Percentiles rank a stretch among this genome's conserved stretches.
phyloP scores from a whole-genome alignment of 306 rosid species.

The Prunus campanulata region DNA sequence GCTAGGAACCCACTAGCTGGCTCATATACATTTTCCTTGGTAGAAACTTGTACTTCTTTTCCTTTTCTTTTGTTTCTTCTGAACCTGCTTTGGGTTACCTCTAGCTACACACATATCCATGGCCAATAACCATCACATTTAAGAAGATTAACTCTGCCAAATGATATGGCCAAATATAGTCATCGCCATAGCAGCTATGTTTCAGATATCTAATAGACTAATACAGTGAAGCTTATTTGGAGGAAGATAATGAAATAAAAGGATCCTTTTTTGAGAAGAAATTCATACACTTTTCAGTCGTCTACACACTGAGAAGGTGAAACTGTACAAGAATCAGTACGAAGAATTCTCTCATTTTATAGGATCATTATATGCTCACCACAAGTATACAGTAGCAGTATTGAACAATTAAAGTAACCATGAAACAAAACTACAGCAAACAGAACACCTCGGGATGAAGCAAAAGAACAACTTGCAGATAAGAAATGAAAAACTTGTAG shows the following conservation, averaged over 20 bases:
- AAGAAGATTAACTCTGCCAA: too few species aligned
- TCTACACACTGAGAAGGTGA: neutral
- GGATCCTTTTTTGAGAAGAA: neutral
- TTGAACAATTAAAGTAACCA: neutral
- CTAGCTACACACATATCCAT: too few species aligned
- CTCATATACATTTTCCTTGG: too few species aligned
- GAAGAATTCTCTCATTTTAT: neutral
- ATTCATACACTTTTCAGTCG: neutral
- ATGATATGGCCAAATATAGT: too few species aligned
- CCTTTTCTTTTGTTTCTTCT: too few species aligned
- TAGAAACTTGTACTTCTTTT: too few species aligned
- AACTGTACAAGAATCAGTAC: neutral
- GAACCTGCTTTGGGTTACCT: too few species aligned
- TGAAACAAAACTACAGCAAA: neutral
- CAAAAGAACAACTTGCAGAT: conserved; percentile 8
- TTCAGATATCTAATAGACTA: too few species aligned
- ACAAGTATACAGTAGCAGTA: neutral
- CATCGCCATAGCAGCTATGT: too few species aligned
- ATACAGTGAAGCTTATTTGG: too few species aligned
- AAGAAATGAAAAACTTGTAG: neutral
- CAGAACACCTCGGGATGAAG: neutral
- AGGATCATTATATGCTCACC: neutral
- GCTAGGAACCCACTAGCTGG: too few species aligned
- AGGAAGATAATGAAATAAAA: neutral
- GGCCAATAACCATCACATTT: too few species aligned